A percentile compares a stretch with the other conserved stretches of the same genome.
Conservation (phyloP, 163 green algal species). For the Chloromonas sp. region DNA sequence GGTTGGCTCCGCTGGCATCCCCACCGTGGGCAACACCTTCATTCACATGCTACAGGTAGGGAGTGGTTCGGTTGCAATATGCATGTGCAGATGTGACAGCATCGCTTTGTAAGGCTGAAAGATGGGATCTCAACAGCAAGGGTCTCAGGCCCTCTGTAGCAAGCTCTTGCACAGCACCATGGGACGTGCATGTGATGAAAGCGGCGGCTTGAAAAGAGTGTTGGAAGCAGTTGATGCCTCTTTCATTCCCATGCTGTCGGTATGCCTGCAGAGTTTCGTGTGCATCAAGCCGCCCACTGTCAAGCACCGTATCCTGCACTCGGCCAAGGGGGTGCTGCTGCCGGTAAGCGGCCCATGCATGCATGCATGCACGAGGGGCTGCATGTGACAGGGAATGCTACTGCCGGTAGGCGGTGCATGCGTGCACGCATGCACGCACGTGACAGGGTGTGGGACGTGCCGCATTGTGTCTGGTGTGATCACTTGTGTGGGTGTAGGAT, state of each 20-base stretch:
- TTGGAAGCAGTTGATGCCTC: too few relatives aligned
- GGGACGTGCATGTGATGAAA: too few relatives aligned
- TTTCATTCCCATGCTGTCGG: too few relatives aligned
- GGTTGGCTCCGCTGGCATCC: constrained; percentile 37
- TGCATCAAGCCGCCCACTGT: constrained; percentile 12
- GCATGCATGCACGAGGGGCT: not conserved
- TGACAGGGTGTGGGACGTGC: constrained; percentile 24
- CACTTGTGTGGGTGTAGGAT: too few relatives aligned
- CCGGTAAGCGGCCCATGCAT: constrained; percentile 16
- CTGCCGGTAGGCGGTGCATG: constrained; percentile 16
- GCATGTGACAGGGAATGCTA: constrained; percentile 26
- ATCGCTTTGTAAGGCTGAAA: too few relatives aligned
- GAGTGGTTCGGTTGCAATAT: not conserved
- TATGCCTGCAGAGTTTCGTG: constrained; percentile 6
- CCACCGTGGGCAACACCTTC: constrained; percentile 48
- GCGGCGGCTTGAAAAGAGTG: too few relatives aligned
- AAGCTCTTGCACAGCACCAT: too few relatives aligned
- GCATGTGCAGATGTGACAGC: constrained; percentile 7
- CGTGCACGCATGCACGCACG: not conserved
- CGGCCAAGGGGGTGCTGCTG: constrained; percentile 31
- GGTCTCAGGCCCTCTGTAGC: too few relatives aligned
- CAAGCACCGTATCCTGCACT: constrained; percentile 32
- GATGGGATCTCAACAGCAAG: too few relatives aligned
- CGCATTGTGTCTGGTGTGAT: too few relatives aligned
- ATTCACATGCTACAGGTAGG: constrained; percentile 28